Evolutionary conservation across 2,329 filamentous ascomycete species (phyloP).

Genomic region (Penicillium sp.): DNA sequence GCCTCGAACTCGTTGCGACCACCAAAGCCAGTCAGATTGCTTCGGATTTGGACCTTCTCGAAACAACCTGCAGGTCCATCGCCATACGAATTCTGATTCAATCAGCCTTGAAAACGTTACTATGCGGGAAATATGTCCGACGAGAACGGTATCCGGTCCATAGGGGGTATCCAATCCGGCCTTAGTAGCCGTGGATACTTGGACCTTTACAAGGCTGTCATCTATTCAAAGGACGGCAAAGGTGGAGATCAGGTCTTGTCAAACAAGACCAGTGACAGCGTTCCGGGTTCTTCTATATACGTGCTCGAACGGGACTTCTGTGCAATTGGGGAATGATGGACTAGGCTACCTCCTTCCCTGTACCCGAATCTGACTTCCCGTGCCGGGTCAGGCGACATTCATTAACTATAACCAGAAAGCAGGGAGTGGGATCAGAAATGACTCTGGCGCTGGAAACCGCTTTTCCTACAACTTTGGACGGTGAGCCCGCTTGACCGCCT

Average conservation of each 20-base stretch:
- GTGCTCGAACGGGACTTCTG: slow-evolving; percentile 55
- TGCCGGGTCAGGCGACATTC: slow-evolving; percentile 17
- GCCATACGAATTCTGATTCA: slow-evolving; percentile 61
- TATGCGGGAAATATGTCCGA: slow-evolving; percentile 51
- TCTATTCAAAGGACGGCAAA: slow-evolving; percentile 68
- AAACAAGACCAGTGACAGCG: slow-evolving; percentile 57
- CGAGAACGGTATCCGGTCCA: slow-evolving; percentile 60
- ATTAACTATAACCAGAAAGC: too few relatives aligned
- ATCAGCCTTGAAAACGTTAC: slow-evolving; percentile 48
- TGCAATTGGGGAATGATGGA: slow-evolving; percentile 59
- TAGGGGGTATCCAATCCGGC: slow-evolving; percentile 67
- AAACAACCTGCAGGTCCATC: slow-evolving; percentile 70
- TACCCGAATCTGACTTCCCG: slow-evolving; percentile 77
- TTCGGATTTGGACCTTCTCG: slow-evolving; percentile 73
- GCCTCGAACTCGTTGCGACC: slow-evolving; percentile 74
- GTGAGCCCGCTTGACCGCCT: too few relatives aligned
- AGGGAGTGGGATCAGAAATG: too few relatives aligned
- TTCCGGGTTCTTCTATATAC: slow-evolving; percentile 58
- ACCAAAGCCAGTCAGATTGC: slow-evolving; percentile 81
- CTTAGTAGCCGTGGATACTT: slow-evolving; percentile 58
- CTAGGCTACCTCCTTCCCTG: slow-evolving; percentile 69
- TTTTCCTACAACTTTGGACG: too few relatives aligned
- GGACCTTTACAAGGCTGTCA: slow-evolving; percentile 62
- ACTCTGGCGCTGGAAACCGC: too few relatives aligned
- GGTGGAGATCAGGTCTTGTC: slow-evolving; percentile 58